These are phyloP conservation scores for Solanum gracilifrons DNA, from an alignment of 257 asterid genomes.

Conservation along the genomic window DNA sequence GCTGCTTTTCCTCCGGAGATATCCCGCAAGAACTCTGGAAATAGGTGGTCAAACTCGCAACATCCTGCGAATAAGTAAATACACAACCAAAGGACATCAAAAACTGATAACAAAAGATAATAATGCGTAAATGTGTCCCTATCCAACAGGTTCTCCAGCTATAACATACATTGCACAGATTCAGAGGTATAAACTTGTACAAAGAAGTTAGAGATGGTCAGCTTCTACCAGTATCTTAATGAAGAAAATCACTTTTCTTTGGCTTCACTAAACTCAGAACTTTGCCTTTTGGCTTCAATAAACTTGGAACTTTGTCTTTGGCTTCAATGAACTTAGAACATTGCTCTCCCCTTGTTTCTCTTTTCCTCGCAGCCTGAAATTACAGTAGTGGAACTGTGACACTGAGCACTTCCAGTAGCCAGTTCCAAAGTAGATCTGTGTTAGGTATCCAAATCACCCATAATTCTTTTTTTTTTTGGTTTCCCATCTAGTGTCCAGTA, in stretches of 20 bases:
- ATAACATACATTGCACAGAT: neutral
- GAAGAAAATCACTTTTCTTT: neutral
- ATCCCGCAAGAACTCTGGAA: slow-evolving; percentile 62
- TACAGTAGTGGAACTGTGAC: neutral
- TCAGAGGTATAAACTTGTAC: neutral
- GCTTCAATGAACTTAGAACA: neutral
- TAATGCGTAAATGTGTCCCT: neutral
- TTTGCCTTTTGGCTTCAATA: neutral
- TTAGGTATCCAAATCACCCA: neutral
- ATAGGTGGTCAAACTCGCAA: slow-evolving; percentile 48
- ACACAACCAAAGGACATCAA: neutral
- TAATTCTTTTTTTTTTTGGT: neutral
- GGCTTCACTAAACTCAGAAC: neutral
- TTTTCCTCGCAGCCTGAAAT: neutral
- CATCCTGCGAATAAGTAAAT: slow-evolving; percentile 50
- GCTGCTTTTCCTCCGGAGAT: slow-evolving; percentile 90
- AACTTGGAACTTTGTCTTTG: neutral
- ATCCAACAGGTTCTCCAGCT: neutral
- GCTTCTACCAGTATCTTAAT: neutral
- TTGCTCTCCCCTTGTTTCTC: neutral
- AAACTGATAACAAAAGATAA: neutral
- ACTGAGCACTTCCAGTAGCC: neutral
- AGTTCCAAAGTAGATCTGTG: neutral
- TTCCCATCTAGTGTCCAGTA: neutral
- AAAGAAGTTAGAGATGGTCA: neutral